A percentile compares a stretch with the other conserved stretches of the same genome.
Evolutionary conservation across 2,329 filamentous ascomycete genomes (phyloP).

Genomic region (Cordyceps tenuipes): DNA sequence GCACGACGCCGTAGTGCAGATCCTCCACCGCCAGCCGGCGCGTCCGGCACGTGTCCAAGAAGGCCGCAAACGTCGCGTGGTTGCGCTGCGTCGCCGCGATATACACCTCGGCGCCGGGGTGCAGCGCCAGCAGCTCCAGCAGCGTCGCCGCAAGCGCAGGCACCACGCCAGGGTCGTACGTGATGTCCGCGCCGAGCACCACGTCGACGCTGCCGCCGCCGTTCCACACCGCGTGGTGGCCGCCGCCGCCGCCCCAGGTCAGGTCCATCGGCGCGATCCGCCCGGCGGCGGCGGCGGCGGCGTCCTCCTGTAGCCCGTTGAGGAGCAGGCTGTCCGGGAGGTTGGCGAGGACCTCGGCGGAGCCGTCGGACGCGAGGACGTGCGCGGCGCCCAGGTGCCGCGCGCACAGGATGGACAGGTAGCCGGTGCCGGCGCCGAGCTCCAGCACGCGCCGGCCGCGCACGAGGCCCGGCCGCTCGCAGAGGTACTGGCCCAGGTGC

Average conservation of each 20-base stretch:
- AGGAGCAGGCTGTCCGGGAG: conserved; percentile 60
- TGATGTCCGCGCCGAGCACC: conserved; percentile 69
- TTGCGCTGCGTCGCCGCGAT: conserved; percentile 67
- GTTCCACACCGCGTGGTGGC: conserved; percentile 30
- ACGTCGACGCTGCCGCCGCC: conserved; percentile 45
- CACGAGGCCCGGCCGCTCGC: conserved; percentile 37
- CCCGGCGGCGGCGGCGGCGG: conserved; percentile 12
- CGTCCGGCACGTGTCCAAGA: conserved; percentile 49
- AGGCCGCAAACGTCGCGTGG: conserved; percentile 56
- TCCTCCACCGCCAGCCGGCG: conserved; percentile 35
- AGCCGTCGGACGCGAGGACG: conserved; percentile 65
- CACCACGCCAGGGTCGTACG: conserved; percentile 60
- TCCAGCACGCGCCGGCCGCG: conserved; percentile 55
- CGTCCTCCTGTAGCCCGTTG: conserved; percentile 49
- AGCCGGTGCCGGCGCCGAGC: conserved; percentile 68
- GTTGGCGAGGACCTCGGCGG: conserved; percentile 60
- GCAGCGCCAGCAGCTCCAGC: conserved; percentile 49
- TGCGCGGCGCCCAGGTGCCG: conserved; percentile 52
- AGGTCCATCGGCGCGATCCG: conserved; percentile 45
- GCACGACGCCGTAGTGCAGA: conserved; percentile 33
- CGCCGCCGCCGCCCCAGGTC: conserved; percentile 54
- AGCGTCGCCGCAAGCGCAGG: conserved; percentile 58
- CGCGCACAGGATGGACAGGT: conserved; percentile 65
- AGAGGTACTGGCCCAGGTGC: conserved; percentile 62
- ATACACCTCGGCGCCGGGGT: conserved; percentile 49